Evolutionary conservation across 148 eudicot genomes (phyloP), one percentile per base, ranked within the genome.

Genomic region (Persicaria maculosa): DNA sequence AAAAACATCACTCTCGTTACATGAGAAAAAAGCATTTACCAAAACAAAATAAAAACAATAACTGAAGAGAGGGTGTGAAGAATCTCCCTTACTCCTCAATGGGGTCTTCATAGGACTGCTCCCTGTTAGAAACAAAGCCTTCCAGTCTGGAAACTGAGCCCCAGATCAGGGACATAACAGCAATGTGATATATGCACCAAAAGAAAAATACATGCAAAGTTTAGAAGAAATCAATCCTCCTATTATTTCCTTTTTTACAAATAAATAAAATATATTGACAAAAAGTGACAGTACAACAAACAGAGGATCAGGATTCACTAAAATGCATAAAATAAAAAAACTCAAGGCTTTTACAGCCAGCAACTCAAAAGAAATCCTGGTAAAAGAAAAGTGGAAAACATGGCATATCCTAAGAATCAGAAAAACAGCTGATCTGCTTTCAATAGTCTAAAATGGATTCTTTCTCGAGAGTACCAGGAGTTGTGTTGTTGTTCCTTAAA

Each of bases 91-190:
- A 94, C 98, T 95, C 98, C 86, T 95, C 98, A 77, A 92, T 95
- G 54, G 97, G 98, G 75, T 95, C 98, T 92, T 95, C 98, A 77
- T 95, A 95, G 9, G 90, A 85, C 84, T 91, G 97, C 85, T 95
- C 98, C 80, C 97, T 89, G 77, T 95, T 95, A 65, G 98, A 95
- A 82, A 95, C 96, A 85, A 95, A 95, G 78, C 98, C 98, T 84
- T 95, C 98, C 80, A 95, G 93, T 91, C 96, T 95, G 77, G 92
- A 92, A 84, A 95, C 97, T 94, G 98, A 85, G 83, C 79, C 68
- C 85, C 78, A 88, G 80, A 65, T 36, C 70, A 65, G 70, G 70
- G 70, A 65, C 46, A 40, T 14, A 36, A 40, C n/a, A 65, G 70
- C 46, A 14, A 12, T 10, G 4, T 2, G 46, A 65, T 40, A 20